phyloP scores from a whole-genome alignment of 2,329 filamentous ascomycete species.

The Trichoderma oligosporum region DNA sequence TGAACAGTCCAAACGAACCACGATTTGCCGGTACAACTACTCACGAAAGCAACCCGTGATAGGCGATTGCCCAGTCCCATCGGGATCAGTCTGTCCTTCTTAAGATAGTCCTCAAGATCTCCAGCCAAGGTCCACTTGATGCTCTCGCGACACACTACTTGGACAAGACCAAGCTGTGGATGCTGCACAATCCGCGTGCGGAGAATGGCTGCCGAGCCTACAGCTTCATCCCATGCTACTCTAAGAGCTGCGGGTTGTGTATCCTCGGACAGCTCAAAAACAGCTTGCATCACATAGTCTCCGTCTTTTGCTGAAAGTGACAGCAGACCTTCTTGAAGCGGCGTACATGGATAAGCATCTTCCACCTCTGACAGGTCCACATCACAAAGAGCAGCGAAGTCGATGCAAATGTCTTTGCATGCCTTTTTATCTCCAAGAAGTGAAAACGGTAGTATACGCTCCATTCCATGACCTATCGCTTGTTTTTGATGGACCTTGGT shows the following conservation, averaged over 20 bases:
- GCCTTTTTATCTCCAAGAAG: not conserved
- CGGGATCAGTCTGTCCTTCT: not conserved
- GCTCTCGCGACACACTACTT: not conserved
- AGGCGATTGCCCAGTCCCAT: not conserved
- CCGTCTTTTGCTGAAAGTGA: not conserved
- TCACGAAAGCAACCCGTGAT: not conserved
- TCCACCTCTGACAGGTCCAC: not conserved
- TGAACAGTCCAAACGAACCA: constrained; percentile 23
- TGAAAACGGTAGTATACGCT: not conserved
- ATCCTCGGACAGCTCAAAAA: not conserved
- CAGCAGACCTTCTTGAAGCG: not conserved
- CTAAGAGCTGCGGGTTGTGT: not conserved
- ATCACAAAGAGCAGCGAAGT: not conserved
- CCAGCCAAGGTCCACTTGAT: not conserved
- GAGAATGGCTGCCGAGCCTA: not conserved
- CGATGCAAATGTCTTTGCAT: not conserved
- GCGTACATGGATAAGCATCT: not conserved
- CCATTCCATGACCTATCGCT: not conserved
- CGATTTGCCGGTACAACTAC: not conserved
- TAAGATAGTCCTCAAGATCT: not conserved
- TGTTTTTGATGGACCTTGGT: not conserved
- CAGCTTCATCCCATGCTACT: constrained; percentile 3
- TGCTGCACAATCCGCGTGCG: constrained; percentile 13
- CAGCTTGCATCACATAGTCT: not conserved
- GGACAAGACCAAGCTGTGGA: not conserved